Base-by-base conservation (phyloP, 2,329 filamentous ascomycete species). In the Cladophialophora yegresii region DNA sequence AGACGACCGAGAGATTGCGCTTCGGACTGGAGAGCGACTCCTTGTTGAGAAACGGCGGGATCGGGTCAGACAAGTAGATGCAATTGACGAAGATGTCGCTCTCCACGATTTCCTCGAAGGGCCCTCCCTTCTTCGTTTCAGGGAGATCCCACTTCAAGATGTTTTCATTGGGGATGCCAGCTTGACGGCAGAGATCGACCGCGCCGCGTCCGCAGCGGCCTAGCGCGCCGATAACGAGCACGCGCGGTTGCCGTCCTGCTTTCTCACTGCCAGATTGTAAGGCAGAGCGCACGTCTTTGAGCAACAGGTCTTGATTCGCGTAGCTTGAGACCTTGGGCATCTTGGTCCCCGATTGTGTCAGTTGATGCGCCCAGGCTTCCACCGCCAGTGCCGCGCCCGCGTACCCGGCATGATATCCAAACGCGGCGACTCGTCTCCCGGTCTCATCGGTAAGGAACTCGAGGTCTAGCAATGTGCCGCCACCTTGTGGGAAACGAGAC, bases 141-240 rank as follows among this genome's bases (percentile, higher is more conserved):
- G 84, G 84, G 75, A 96, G 84, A 80, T 96, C 92, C 87, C 87
- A 89, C 77, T 86, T 81, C 65, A 87, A 77, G 72, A 96, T 89
- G 72, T 89, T 85, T 70, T 86, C 82, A 23, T 86, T 83, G 13
- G 87, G 82, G 56, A 93, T 83, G 63, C 92, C 93, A 13, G 88
- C 88, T 77, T 88, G 87, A 71, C 86, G 81, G 76, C 90, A 91
- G 64, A 93, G 82, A 71, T 96, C 90, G 43, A 93, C 87, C 22
- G 93, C 93, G 67, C 93, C 93, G 53, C 84, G 86, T 62, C 93
- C 92, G 74, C 93, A 97, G 70, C 93, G 87, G 71, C 80, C 82
- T 58, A 85, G 76, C 49, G 83, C 91, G 68, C 93, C 93, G 69
- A 97, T 93, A 59, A 97, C 87, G 65, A 98, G 85, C 65, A 92